Base-by-base conservation (phyloP, 176 grass and related monocot species). In the Musa troglodytarum region DNA sequence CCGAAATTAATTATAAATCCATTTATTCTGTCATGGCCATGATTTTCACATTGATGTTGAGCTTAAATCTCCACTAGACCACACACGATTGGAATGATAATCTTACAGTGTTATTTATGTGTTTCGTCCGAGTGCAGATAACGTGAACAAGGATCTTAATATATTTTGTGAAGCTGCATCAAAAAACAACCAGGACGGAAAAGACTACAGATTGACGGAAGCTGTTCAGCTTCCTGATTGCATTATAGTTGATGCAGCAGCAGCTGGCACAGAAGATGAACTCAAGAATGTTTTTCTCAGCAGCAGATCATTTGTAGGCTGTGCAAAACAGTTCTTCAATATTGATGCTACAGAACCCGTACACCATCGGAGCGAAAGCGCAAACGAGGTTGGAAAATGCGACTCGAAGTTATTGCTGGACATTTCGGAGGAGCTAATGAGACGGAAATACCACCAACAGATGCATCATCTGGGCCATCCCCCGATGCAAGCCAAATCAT, bases 221-320 rank as follows among this genome's bases (percentile, higher is more conserved):
- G 50, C 34, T 19, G n/a, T 34, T 63, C 58, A 52, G 50, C 49
- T 72, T 52, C 49, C 43, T 13, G 49, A 53, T 62, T 23, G 76
- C 79, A 85, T 29, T 63, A 25, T 2, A 62, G 12, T 50, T 9
- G 28, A 8, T 79, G 71, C 64, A 76, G 78, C 69, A 83, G 61
- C 59, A 52, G 19, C 68, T 71, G 81, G 77, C 79, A 77, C 79
- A 77, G 86, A 63, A 65, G 86, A 78, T 19, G 83, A 92, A 63
- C 83, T 84, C 21, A 87, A 20, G 61, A 62, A 85, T 76, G 29
- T 90, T 72, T 88, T 92, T 83, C 74, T 92, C 63, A 86, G 79
- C 29, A 81, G 72, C 52, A 67, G 77, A 34, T 73, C 72, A 28
- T 92, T 92, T 55, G 62, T 86, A 49, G 62, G 10, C 49, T 26